Evolutionary conservation across 306 rosid species (phyloP).

Genomic region (Begonia loranthoides): DNA sequence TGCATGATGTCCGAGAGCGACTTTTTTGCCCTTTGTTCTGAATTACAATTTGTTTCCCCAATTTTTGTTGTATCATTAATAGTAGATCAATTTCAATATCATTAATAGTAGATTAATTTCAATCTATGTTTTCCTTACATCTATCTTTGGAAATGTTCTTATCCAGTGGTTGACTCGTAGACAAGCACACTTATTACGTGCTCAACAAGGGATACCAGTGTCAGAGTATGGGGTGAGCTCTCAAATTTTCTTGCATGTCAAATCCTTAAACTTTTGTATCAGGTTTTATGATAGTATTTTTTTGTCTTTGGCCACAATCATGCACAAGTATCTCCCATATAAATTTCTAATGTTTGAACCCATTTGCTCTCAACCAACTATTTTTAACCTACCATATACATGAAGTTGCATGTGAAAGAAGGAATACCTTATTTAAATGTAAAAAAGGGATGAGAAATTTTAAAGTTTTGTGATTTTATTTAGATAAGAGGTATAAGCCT

Average conservation of each 20-base stretch:
- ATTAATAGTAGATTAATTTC: no score
- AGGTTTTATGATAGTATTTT: background rate
- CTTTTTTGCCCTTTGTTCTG: no score
- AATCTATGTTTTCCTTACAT: conserved; percentile 15
- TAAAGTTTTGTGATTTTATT: no score
- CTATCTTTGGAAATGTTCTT: conserved; percentile 1
- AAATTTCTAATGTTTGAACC: background rate
- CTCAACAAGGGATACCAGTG: conserved; percentile 92
- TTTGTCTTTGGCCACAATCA: background rate
- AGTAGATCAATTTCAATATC: no score
- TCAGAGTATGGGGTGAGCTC: conserved; percentile 83
- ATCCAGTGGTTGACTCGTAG: conserved; percentile 88
- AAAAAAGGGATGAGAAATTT: no score
- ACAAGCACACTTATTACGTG: conserved; percentile 85
- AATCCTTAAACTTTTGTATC: background rate
- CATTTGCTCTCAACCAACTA: background rate
- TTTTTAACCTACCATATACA: no score
- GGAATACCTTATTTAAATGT: no score
- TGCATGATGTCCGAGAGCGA: no score
- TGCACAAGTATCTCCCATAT: background rate
- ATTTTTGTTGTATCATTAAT: no score
- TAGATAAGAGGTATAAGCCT: no score
- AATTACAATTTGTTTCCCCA: no score
- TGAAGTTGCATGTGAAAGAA: no score
- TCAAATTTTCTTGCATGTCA: conserved; percentile 1